These are phyloP conservation scores for Paramyrothecium roridum DNA, from an alignment of 2,329 filamentous ascomycete genomes.

Conservation along the genomic window DNA sequence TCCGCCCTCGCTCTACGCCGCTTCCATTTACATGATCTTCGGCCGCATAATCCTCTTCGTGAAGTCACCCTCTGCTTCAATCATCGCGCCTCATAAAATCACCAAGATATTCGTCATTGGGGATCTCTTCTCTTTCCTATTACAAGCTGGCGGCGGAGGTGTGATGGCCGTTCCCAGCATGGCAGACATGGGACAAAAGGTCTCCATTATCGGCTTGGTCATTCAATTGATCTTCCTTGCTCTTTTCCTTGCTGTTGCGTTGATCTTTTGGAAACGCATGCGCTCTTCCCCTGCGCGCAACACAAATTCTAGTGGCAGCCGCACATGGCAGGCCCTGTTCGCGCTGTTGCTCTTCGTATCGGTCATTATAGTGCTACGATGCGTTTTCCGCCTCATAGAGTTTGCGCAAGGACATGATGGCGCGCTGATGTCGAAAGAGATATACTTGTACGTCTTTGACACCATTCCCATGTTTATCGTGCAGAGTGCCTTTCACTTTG, in stretches of 20 bases:
- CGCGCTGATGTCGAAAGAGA: not conserved
- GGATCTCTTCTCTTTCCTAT: not conserved
- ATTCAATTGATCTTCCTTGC: not conserved
- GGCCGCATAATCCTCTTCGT: not conserved
- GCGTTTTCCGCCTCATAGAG: not conserved
- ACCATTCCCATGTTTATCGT: not conserved
- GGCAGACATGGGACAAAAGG: not conserved
- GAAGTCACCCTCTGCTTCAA: not conserved
- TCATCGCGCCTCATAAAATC: not conserved
- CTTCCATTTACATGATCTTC: not conserved
- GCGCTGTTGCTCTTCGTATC: not conserved
- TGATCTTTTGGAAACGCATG: not conserved
- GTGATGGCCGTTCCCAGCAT: not conserved
- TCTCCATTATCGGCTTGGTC: not conserved
- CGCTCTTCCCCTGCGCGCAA: not conserved
- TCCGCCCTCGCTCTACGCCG: not conserved
- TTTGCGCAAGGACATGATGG: not conserved
- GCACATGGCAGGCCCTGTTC: not conserved
- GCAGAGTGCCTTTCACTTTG: not conserved
- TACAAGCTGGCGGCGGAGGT: not conserved
- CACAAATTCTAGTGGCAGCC: not conserved
- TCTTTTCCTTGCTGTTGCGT: not conserved
- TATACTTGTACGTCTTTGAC: not conserved
- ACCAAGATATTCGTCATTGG: not conserved
- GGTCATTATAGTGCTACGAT: not conserved